Evolutionary conservation across 306 rosid genomes (phyloP), one percentile per base, ranked within the genome.

Genomic region (Lupinus albus): DNA sequence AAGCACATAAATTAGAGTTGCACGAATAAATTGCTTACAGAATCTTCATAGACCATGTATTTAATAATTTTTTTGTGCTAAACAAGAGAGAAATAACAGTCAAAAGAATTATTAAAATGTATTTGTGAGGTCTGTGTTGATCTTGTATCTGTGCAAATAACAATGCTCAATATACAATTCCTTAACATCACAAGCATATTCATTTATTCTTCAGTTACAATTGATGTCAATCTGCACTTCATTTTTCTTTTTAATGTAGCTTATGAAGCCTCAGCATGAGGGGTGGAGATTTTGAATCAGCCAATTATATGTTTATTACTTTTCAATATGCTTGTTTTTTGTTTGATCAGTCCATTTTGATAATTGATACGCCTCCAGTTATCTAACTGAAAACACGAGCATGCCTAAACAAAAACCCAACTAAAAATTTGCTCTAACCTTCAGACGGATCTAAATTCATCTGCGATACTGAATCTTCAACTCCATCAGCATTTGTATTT

Each of bases 381-480:
- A 78, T 59, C 61, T 59, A 44, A 60, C 72, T 61, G 75, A 60
- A 49, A 57, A 69, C 49, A 75, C 1, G 33, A 52, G 50, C 70
- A 53, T 70, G 42, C 76, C 21, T 57, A 78, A 62, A 58, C 17
- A 72, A 4, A 25, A 38, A 70, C 21, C 44, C 55, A 44, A 57
- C 62, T 12, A 35, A 18, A 70, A 32, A 41, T 10, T 57, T 15
- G 4, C 30, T 33, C 92, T 65, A 67, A 94, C 99, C 99, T 91
- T 91, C 99, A 74, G 88, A 85, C 46, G 77, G 91, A 54, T 85
- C 90, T 53, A 55, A 77, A 80, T 72, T 81, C 65, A 65, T 44
- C 38, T 79, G 87, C 49, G 71, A 79, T 49, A 64, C 79, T 6
- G 82, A 81, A 72, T 77, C 84, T 75, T 65, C 90, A 72, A 60